Base-by-base conservation (phyloP, 129 eudicot genomes). In the Lactuca saligna region DNA sequence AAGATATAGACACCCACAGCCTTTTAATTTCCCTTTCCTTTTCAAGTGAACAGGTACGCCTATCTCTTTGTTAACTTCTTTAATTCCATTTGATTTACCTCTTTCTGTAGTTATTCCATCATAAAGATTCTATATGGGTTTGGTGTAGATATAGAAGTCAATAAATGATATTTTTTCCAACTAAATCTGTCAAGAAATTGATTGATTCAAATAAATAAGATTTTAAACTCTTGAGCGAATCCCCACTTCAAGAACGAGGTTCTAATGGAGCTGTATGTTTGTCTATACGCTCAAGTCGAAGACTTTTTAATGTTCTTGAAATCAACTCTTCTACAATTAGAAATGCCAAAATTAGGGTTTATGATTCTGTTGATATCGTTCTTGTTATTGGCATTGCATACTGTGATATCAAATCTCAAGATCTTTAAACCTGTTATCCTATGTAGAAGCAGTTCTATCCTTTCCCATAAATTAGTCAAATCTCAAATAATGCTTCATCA, bases 261-360 rank as follows among this genome's bases (percentile, higher is more conserved):
- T 75, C 37, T 34, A 38, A 17, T 59, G 56, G 25, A 59, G 6
- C 12, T 67, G 42, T 46, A 66, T 46, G 48, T 31, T 53, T 68
- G 44, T 38, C 14, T 37, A 12, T 67, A 37, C 57, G 64, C 62
- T 60, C 54, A 62, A 66, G 16, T 60, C 68, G 53, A 53, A 62
- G 14, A 54, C 16, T 10, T 48, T 14, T 17, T 35, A 0, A 71
- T 59, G 13, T 55, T 56, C 63, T 64, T 55, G 11, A 37, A 56
- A 54, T 62, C 46, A 70, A 63, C 32, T 42, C 7, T 53, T 65
- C 56, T 57, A 17, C 57, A 57, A 14, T 51, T 63, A 11, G 42
- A 35, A 54, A 85, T 82, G 88, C 72, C 78, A 44, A 81, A 74
- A 63, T 16, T 77, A 69, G 70, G 64, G 58, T 64, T 53, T 38